These are phyloP conservation scores for Fusarium coicis DNA, from an alignment of 2,329 filamentous ascomycete species.

Conservation along the genomic window DNA sequence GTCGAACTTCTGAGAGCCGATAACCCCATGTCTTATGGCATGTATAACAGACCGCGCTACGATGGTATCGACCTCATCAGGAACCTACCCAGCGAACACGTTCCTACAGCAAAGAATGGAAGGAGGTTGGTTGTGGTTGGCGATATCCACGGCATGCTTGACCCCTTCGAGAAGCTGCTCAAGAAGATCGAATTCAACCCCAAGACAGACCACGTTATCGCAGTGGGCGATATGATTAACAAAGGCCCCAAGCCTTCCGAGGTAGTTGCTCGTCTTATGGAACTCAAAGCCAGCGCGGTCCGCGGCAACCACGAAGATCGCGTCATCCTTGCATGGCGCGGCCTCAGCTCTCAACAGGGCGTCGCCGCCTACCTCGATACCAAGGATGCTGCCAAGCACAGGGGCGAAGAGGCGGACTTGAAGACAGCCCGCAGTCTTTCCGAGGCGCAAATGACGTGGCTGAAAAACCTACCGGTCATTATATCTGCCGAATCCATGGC, in stretches of 20 bases:
- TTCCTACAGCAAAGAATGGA: conserved; percentile 51
- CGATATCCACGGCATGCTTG: conserved; percentile 90
- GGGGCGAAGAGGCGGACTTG: conserved; percentile 55
- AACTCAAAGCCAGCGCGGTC: conserved; percentile 80
- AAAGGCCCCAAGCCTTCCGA: conserved; percentile 87
- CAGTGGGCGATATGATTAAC: conserved; percentile 82
- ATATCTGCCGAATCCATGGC: conserved; percentile 74
- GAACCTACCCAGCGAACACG: conserved; percentile 44
- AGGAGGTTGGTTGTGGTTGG: conserved; percentile 83
- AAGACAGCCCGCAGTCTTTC: conserved; percentile 66
- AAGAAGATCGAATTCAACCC: conserved; percentile 70
- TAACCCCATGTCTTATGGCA: conserved; percentile 55
- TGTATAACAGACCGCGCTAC: conserved; percentile 53
- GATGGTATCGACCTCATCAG: conserved; percentile 47
- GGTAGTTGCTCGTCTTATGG: conserved; percentile 80
- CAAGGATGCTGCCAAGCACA: conserved; percentile 43
- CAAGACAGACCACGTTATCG: conserved; percentile 74
- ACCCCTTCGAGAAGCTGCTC: conserved; percentile 74
- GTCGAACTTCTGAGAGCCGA: conserved; percentile 45
- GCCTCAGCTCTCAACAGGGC: conserved; percentile 40
- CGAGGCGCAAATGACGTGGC: conserved; percentile 73
- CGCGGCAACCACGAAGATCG: conserved; percentile 94
- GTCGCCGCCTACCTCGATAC: conserved; percentile 44
- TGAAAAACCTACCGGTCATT: conserved; percentile 80
- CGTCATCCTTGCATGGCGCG: conserved; percentile 73